Evolutionary conservation across 1,139 yeast genomes (phyloP), one percentile per base, ranked within the genome.

Genomic region (Blastobotrys niveus): DNA sequence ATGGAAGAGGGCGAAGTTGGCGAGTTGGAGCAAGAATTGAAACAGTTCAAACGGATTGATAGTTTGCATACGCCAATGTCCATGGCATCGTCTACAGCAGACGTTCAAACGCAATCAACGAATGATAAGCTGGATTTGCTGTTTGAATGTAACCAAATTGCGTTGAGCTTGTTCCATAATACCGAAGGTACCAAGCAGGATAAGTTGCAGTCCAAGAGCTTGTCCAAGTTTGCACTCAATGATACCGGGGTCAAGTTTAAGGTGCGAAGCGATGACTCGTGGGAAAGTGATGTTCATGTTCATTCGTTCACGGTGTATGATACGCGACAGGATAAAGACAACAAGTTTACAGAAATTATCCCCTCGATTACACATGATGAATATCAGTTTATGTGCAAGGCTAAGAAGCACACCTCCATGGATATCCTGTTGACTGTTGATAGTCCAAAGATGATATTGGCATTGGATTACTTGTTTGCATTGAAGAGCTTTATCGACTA

Each of bases 381-480:
- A 26, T 72, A 84, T 56, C 98, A 91, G 59, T 82, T 93, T 53
- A 69, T 76, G 66, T 78, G 85, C 2, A 71, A 74, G 22, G 57
- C 74, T 0, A 30, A 45, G 24, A 38, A 40, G 34, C 31, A 38
- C 7, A 19, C 37, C 9, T 59, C 65, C 0, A 68, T 77, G 4
- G 75, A 81, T 34, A 64, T 77, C 2, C 72, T 82, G 57, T 62
- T 85, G 9, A 78, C 87, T 0, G 74, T 89, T 10, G 95, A 88
- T 52, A 83, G 82, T 51, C 96, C 97, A 0, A 77, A 74, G 48
- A 74, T 84, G 17, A 80, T 91, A 41, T 64, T 91, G 40, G 96
- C 96, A 0, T 67, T 91, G 52, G 98, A 89, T 57, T 89, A 86
- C 60, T 59, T 91, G 35, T 77, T 88, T 64, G 89, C 91, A 1